Evolutionary conservation across 2,329 filamentous ascomycete genomes (phyloP), one percentile per base, ranked within the genome.

Genomic region (Hymenoscyphus infarciens): DNA sequence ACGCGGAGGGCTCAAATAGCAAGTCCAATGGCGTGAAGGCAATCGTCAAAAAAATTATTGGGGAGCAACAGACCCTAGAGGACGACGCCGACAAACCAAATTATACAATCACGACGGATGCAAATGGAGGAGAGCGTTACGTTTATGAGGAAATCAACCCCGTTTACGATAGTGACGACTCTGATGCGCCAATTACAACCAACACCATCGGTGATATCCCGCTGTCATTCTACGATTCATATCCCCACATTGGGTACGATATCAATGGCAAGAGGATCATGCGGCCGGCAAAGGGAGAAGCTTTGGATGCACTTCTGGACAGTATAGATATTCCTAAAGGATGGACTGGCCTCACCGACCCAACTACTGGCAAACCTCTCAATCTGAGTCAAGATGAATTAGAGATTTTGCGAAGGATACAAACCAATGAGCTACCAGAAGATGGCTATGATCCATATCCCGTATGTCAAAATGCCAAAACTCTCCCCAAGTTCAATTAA

Each of bases 231-330:
- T 99, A 99, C 80, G 95, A 99, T 75, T 90, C 91, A 39, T 99
- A 97, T 75, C 95, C 95, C 58, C 95, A 99, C 75, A 97, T 99
- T 74, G 95, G 95, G 64, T 99, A 99, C 78, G 91, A 97, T 72
- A 98, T 99, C 79, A 96, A 99, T 76, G 95, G 95, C 76, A 97
- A 96, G 83, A 96, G 91, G 77, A 97, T 99, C 67, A 91, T 97
- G 87, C 89, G 95, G 59, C 95, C 95, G 6, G 95, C 96, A 3
- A 94, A 92, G 69, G 94, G 94, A 59, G 90, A 97, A 75, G 95
- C 95, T 39, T 80, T 99, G 35, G 95, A 99, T 80, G 92, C 92
- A 13, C 82, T 99, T 53, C 82, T 99, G 10, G 94, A 99, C 72
- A 97, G 91, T 77, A 99, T 99, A 71, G 95, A 99, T 73, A 82